Conservation (phyloP, 2,329 filamentous ascomycete genomes). For the Fusarium sp. region DNA sequence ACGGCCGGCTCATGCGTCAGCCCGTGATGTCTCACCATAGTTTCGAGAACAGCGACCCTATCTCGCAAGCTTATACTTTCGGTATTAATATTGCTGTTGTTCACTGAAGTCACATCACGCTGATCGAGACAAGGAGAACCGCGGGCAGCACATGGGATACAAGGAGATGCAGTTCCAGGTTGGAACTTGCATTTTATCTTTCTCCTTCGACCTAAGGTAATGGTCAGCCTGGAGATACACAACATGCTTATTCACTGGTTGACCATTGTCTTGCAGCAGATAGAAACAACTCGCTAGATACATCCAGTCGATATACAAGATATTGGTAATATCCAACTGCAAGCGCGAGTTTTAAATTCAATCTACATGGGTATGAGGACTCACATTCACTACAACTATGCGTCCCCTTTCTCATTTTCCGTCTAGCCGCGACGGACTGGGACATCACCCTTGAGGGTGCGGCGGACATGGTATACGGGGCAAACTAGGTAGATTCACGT, state of each 20-base stretch:
- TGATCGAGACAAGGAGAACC: neutral
- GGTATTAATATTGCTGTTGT: neutral
- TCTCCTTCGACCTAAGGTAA: neutral
- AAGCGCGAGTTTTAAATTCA: accelerated
- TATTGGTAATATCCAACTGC: accelerated
- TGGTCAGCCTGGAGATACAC: accelerated
- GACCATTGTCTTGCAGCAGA: accelerated
- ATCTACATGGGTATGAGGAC: accelerated
- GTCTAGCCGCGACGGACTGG: neutral
- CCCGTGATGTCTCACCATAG: neutral
- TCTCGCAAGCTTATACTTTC: neutral
- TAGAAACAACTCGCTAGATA: too few species aligned
- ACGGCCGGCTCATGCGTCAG: too few species aligned
- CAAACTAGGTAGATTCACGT: neutral
- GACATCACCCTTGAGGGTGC: neutral
- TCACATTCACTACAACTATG: neutral
- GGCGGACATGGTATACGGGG: neutral
- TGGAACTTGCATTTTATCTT: neutral
- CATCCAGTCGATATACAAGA: accelerated
- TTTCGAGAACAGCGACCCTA: neutral
- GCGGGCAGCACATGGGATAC: neutral
- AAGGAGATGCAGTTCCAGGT: neutral
- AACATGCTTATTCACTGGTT: too few species aligned
- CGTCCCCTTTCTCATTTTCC: neutral
- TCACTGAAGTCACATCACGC: neutral